Evolutionary conservation across 768 basidiomycete species (phyloP).

Genomic region (Mycena galericulata): DNA sequence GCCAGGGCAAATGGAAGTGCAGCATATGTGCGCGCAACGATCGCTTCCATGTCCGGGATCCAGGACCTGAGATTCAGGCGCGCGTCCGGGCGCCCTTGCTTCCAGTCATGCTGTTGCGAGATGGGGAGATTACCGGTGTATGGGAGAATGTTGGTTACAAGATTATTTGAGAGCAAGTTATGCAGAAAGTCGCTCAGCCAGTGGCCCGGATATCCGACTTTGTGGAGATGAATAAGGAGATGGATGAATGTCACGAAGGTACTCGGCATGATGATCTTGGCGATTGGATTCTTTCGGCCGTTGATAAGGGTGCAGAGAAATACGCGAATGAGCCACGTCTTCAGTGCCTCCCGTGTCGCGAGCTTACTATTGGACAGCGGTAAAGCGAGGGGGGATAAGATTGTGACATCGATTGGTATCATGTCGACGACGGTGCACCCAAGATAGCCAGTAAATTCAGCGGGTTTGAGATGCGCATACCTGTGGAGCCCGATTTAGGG

Average conservation of each 20-base stretch:
- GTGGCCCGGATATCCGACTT: constrained; percentile 50
- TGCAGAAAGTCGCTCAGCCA: constrained; percentile 49
- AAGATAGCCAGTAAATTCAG: background rate
- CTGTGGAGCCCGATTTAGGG: background rate
- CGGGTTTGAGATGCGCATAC: background rate
- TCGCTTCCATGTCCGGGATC: constrained; percentile 7
- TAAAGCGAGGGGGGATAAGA: background rate
- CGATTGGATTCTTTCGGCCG: background rate
- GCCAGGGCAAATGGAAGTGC: background rate
- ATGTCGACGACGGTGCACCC: constrained; percentile 4
- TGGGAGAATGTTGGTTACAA: constrained; percentile 40
- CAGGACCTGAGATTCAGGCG: background rate
- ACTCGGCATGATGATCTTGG: constrained; percentile 37
- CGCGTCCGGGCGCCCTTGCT: background rate
- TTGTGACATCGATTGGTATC: background rate
- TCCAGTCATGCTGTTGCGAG: constrained; percentile 2
- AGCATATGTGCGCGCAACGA: background rate
- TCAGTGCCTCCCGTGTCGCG: background rate
- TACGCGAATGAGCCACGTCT: constrained; percentile 1
- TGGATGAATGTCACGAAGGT: constrained; percentile 48
- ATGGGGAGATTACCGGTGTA: constrained; percentile 30
- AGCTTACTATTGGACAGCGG: background rate
- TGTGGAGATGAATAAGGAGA: constrained; percentile 46
- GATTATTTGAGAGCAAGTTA: constrained; percentile 39
- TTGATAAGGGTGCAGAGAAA: constrained; percentile 1